Conservation (phyloP, 164 flowering plant species). For the Vitis riparia region DNA sequence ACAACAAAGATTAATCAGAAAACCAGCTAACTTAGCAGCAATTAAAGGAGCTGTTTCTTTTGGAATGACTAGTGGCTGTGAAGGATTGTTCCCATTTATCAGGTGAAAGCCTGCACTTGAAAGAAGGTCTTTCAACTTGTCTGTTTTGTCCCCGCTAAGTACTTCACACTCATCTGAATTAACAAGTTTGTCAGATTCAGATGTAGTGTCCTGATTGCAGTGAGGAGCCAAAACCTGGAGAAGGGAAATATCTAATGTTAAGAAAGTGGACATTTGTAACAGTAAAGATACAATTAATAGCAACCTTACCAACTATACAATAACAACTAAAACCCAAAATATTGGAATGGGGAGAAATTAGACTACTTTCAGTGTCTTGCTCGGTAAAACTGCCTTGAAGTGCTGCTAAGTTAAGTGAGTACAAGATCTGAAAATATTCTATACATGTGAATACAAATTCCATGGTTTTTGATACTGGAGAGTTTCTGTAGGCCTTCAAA, state of each 20-base stretch:
- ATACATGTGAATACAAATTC: no score
- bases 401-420: no score
- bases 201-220: conserved; percentile 96
- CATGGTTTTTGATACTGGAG: no score
- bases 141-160: conserved; percentile 96
- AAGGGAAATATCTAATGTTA: conserved; percentile 10
- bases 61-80: conserved; percentile 91
- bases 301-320: no score
- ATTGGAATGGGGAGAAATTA: no score
- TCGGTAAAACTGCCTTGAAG: no score
- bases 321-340: no score
- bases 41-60: conserved; percentile 95
- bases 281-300: no score
- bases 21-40: conserved; percentile 99
- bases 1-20: conserved; percentile 92
- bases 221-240: conserved; percentile 91
- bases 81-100: conserved; percentile 89
- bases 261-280: not conserved
- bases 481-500: no score
- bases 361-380: no score
- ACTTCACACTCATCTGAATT: conserved; percentile 98
- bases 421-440: no score
- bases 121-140: conserved; percentile 87
- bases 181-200: conserved; percentile 92
- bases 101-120: conserved; percentile 96